Base-by-base conservation (phyloP, 2,329 filamentous ascomycete genomes). In the Magnaporthiopsis incrustans region DNA sequence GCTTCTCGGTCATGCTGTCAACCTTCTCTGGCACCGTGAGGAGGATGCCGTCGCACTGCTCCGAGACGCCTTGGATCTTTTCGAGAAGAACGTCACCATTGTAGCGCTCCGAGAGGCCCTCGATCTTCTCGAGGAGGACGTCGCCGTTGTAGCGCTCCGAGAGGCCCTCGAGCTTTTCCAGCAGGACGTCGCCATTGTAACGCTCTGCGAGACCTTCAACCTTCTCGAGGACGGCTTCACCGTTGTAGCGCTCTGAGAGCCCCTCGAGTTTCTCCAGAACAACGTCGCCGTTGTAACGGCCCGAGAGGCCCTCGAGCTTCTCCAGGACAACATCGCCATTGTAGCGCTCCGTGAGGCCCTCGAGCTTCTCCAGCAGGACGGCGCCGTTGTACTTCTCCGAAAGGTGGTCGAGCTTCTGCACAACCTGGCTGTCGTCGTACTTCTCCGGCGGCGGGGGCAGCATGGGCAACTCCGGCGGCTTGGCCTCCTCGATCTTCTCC, bases 151-250 rank as follows among this genome's bases (percentile, higher is more conserved):
- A 83, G 6, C 86, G 83, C 15, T 89, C 77, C 4, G 77, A 76
- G 12, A 78, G 77, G 70, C 88, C 85, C 70, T 92, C 87, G 67
- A 90, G 90, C 70, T 87, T 87, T 68, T 87, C 86, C 1, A 77
- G 76, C 0, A 79, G 73, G 10, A 32, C 11, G 4, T 59, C 57
- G 15, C 57, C 57, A 3, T 30, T 32, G 32, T 56, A 30, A 0
- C 83, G 82, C 2, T 88, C 78, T 63, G 87, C 78, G 27, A 82
- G 78, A 22, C 82, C 81, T 66, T 89, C 83, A 1, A 81, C 81
- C 18, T 82, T 81, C 71, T 85, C 86, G 18, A 61, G 44, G 0
- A 79, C 73, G 8, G 18, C 57, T 1, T 26, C 57, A 25, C 57
- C 57, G 25, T 58, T 26, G 57, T 30, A 26, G 0, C 83, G 82